Percentiles rank a stretch among this genome's conserved stretches.
phyloP scores from a whole-genome alignment of 306 rosid genomes.

The Citrullus mucosospermus region DNA sequence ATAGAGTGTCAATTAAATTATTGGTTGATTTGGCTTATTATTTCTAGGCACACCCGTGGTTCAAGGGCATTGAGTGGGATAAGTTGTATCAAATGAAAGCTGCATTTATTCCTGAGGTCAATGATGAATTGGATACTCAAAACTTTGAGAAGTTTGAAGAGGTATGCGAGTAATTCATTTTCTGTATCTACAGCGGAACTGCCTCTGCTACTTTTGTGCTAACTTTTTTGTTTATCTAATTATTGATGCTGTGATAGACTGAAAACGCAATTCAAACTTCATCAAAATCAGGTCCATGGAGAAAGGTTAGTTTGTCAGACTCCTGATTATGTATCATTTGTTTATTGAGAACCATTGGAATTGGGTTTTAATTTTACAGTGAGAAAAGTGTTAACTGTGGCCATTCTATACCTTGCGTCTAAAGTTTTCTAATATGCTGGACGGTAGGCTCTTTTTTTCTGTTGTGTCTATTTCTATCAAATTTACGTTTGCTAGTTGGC shows the following conservation, averaged over 20 bases:
- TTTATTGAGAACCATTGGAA: background rate
- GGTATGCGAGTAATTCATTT: constrained; percentile 30
- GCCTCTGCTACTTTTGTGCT: constrained; percentile 6
- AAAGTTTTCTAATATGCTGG: background rate
- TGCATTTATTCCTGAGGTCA: constrained; percentile 98
- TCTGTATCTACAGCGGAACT: constrained; percentile 4
- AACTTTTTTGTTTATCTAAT: constrained; percentile 11
- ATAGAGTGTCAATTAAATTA: constrained; percentile 17
- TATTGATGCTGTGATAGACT: constrained; percentile 30
- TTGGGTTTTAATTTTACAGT: background rate
- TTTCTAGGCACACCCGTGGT: constrained; percentile 90
- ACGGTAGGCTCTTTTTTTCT: background rate
- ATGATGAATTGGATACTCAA: constrained; percentile 92
- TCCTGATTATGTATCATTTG: background rate
- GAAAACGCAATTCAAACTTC: constrained; percentile 64
- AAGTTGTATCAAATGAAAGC: constrained; percentile 84
- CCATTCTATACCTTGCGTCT: background rate
- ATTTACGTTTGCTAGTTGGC: background rate
- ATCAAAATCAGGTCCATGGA: constrained; percentile 95
- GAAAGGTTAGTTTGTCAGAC: constrained; percentile 56
- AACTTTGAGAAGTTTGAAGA: constrained; percentile 98
- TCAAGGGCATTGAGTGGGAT: constrained; percentile 88
- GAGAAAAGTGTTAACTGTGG: background rate
- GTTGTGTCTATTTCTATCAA: background rate
- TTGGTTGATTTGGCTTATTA: constrained; percentile 17